These are phyloP conservation scores for Rhizomucor pusillus DNA, from an alignment of 371 early-diverging fungal species.

Conservation along the genomic window DNA sequence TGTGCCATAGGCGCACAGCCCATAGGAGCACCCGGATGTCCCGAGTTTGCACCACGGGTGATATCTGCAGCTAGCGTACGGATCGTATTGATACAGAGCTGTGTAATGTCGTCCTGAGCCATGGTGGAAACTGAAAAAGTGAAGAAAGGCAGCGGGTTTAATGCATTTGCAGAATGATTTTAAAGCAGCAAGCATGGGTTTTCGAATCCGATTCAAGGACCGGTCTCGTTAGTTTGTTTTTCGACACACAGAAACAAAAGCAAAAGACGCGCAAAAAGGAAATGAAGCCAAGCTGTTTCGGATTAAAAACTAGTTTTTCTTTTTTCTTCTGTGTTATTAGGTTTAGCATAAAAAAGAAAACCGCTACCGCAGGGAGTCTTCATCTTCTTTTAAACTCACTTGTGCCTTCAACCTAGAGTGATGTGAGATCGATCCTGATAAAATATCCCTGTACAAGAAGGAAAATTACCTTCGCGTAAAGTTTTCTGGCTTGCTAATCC, in stretches of 20 bases:
- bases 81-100: constrained; percentile 84
- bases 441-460: too few species aligned
- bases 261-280: too few species aligned
- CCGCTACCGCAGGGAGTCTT: too few species aligned
- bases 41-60: constrained; percentile 90
- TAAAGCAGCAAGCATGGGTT: constrained; percentile 1
- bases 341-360: too few species aligned
- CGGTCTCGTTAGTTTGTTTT: too few species aligned
- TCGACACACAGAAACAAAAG: too few species aligned
- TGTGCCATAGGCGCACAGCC: constrained; percentile 96
- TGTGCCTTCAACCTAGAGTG: too few species aligned
- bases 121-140: constrained; percentile 6
- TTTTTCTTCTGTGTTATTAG: too few species aligned
- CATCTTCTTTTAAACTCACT: too few species aligned
- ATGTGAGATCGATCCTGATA: too few species aligned
- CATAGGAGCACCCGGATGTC: constrained; percentile 99
- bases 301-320: too few species aligned
- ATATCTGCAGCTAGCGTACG: constrained; percentile 92
- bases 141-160: not conserved
- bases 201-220: not conserved
- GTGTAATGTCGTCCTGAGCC: constrained; percentile 40
- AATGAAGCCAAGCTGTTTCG: too few species aligned
- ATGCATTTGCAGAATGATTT: not conserved
- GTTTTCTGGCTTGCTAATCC: constrained; percentile 58
- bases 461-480: constrained; percentile 47